phyloP scores from a whole-genome alignment of 2,329 filamentous ascomycete species.

The Thelonectria discophora region DNA sequence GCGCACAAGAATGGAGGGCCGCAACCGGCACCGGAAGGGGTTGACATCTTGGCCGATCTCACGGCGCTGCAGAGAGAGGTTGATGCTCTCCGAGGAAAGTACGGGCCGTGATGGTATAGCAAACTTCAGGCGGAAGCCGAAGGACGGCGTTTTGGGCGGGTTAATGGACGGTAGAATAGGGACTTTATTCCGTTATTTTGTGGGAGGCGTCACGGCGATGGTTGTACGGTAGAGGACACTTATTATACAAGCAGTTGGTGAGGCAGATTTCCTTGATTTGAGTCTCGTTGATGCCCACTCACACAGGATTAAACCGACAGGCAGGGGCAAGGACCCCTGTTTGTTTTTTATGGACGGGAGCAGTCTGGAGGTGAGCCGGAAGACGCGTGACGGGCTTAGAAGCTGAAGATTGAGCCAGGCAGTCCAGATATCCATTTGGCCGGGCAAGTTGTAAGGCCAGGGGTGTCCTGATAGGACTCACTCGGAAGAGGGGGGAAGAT shows the following conservation, averaged over 20 bases:
- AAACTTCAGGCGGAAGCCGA: neutral
- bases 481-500: neutral
- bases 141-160: slow-evolving; percentile 16
- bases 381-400: slow-evolving; percentile 36
- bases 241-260: slow-evolving; percentile 21
- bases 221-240: slow-evolving; percentile 34
- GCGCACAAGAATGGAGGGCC: slow-evolving; percentile 28
- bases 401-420: slow-evolving; percentile 5
- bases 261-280: slow-evolving; percentile 4
- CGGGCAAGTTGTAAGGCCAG: slow-evolving; percentile 1
- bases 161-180: slow-evolving; percentile 31
- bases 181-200: slow-evolving; percentile 15
- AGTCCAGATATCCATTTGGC: slow-evolving; percentile 21
- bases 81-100: slow-evolving; percentile 64
- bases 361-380: slow-evolving; percentile 27
- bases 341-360: neutral
- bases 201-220: slow-evolving; percentile 16
- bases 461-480: slow-evolving; percentile 5
- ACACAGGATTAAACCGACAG: slow-evolving; percentile 15
- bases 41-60: slow-evolving; percentile 77
- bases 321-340: slow-evolving; percentile 6
- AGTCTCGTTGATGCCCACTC: slow-evolving; percentile 28
- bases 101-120: slow-evolving; percentile 35
- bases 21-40: slow-evolving; percentile 39
- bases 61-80: slow-evolving; percentile 78